Conservation (phyloP, 768 basidiomycete species). For the Candolleomyces eurysporus region DNA sequence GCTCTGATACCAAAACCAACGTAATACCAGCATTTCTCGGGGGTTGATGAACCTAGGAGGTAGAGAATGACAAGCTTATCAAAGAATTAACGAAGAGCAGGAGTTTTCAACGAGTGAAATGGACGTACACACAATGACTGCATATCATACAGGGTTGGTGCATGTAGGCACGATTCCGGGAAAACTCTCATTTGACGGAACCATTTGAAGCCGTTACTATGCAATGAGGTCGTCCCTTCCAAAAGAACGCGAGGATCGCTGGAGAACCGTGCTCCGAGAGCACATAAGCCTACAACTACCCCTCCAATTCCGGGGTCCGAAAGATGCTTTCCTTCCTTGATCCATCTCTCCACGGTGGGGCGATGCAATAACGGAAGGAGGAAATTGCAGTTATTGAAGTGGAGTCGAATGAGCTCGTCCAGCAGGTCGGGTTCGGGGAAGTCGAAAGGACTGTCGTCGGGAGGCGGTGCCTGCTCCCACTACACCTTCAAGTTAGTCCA, state of each 20-base stretch:
- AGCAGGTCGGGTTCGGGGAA: slow-evolving; percentile 46
- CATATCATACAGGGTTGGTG: slow-evolving; percentile 59
- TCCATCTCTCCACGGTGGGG: slow-evolving; percentile 47
- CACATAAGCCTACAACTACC: slow-evolving; percentile 55
- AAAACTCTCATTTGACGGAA: slow-evolving; percentile 54
- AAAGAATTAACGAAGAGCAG: slow-evolving; percentile 38
- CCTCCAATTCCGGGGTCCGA: slow-evolving; percentile 43
- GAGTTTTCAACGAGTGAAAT: not conserved
- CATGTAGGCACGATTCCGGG: slow-evolving; percentile 48
- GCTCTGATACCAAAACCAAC: slow-evolving; percentile 55
- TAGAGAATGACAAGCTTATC: slow-evolving; percentile 37
- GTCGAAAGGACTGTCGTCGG: slow-evolving; percentile 13
- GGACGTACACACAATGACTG: slow-evolving; percentile 51
- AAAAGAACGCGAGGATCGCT: slow-evolving; percentile 36
- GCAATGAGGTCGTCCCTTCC: slow-evolving; percentile 28
- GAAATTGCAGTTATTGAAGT: slow-evolving; percentile 51
- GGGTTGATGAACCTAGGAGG: slow-evolving; percentile 41
- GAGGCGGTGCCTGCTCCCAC: slow-evolving; percentile 23
- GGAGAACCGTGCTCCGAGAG: slow-evolving; percentile 50
- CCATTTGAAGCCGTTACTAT: slow-evolving; percentile 50
- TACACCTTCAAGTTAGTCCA: slow-evolving; percentile 19
- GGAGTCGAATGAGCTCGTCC: slow-evolving; percentile 46
- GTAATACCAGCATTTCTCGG: slow-evolving; percentile 51
- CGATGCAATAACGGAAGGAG: slow-evolving; percentile 57
- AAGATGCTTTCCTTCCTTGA: slow-evolving; percentile 41